Conservation (phyloP, 2,329 filamentous ascomycete species). For the Huntiella decipiens region DNA sequence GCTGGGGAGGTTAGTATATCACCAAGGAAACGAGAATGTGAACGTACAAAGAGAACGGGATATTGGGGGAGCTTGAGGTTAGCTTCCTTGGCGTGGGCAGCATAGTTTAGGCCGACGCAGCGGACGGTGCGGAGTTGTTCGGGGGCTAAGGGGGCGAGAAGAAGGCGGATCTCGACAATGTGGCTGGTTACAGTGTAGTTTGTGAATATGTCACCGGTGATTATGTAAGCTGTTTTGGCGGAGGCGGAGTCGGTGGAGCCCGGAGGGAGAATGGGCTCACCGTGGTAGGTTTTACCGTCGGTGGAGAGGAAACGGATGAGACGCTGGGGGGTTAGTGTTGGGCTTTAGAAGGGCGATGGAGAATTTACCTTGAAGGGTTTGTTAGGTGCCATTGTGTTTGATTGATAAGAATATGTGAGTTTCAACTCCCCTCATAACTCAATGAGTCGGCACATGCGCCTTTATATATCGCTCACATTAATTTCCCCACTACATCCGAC, state of each 20-base stretch:
- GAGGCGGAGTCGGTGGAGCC: constrained; percentile 42
- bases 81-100: constrained; percentile 45
- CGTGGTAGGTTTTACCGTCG: constrained; percentile 52
- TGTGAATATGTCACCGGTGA: constrained; percentile 48
- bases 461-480: too few species aligned
- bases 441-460: too few species aligned
- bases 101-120: constrained; percentile 55
- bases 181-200: constrained; percentile 44
- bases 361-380: too few species aligned
- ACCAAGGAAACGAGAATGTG: too few species aligned
- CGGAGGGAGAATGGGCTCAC: constrained; percentile 49
- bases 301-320: constrained; percentile 56
- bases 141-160: constrained; percentile 45
- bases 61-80: constrained; percentile 50
- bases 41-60: constrained; percentile 42
- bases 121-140: constrained; percentile 47
- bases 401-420: too few species aligned
- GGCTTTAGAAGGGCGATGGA: background rate
- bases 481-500: too few species aligned
- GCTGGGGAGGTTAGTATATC: constrained; percentile 19
- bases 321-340: constrained; percentile 25
- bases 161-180: constrained; percentile 31
- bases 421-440: too few species aligned
- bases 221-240: constrained; percentile 40
- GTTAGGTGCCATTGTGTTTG: background rate